phyloP scores from a whole-genome alignment of 257 asterid species.

The Scutellaria barbata region DNA sequence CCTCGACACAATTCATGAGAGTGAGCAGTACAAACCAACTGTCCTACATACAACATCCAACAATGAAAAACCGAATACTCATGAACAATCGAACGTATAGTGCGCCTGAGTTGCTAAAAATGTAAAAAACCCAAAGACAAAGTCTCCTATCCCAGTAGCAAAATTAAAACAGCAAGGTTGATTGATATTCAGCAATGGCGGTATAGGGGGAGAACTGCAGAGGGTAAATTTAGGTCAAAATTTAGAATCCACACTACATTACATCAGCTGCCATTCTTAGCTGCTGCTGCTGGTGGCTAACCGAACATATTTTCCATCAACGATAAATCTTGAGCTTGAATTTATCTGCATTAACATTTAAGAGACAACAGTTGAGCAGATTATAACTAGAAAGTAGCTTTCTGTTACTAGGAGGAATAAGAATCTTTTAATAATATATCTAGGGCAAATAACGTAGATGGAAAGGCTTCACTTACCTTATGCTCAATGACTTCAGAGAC shows the following conservation, averaged over 20 bases:
- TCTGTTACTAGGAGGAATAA: too few species aligned
- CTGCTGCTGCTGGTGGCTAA: conserved; percentile 50
- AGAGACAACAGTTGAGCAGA: conserved; percentile 12
- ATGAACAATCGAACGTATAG: neutral
- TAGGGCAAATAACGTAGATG: neutral
- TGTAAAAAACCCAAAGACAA: neutral
- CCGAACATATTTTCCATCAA: conserved; percentile 66
- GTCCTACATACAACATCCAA: neutral
- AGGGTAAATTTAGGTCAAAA: neutral
- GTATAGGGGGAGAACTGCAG: neutral
- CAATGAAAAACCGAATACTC: neutral
- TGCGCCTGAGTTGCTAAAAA: neutral
- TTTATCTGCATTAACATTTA: conserved; percentile 52
- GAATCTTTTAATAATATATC: neutral
- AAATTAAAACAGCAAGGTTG: neutral
- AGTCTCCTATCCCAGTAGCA: too few species aligned
- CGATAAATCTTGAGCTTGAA: conserved; percentile 64
- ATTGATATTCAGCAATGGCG: neutral
- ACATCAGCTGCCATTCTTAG: conserved; percentile 30
- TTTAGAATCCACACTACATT: neutral
- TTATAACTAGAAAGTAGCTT: conserved; percentile 3
- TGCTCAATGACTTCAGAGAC: conserved; percentile 55
- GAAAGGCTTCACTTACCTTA: conserved; percentile 52
- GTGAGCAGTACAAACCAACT: neutral
- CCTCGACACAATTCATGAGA: neutral